Evolutionary conservation across 179 eudicot genomes (phyloP), one percentile per base, ranked within the genome.

Genomic region (Amaranthus tricolor): DNA sequence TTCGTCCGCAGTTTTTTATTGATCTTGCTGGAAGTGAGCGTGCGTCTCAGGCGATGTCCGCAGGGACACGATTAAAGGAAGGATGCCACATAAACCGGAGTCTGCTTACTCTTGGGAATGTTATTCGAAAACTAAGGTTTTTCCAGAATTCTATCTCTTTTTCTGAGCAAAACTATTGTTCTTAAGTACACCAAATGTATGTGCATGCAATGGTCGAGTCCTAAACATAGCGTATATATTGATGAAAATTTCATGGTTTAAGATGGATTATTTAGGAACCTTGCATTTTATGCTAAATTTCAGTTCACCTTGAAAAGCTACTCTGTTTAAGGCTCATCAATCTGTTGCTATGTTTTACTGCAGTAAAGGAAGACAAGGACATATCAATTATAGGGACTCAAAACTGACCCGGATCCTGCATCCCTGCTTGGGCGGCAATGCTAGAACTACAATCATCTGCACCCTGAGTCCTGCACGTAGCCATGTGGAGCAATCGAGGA

Each of bases 1-100:
- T 70, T 82, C 55, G 14, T 80, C 48, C 83, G 75, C 89, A 94
- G 98, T 91, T 91, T 79, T 94, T 94, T 82, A 90, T 94, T 81
- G 98, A 94, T 89, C 86, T 94, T 77, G 98, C 98, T 47, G 98
- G 98, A 80, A 94, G 98, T 85, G 98, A 94, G 87, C 97, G 98
- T 80, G 97, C 98, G 78, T 89, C 98, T 70, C 98, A 94, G 87
- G 86, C 98, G 47, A 77, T 86, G 76, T 91, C 98, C 64, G 96
- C 89, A 75, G 98, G 98, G 20, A 82, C 89, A 64, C 88, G 97
- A 67, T 82, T 94, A 71, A 94, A 94, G 77, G 98, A 94, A 85
- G 98, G 98, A 55, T 94, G 97, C 81, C 98, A 94, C 80, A 94
- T 94, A 45, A 94, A 94, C 75, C 89, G 98, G 52, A 94, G 98